These are phyloP conservation scores for Ilex aquifolium DNA, from an alignment of 257 asterid genomes.

Conservation along the genomic window DNA sequence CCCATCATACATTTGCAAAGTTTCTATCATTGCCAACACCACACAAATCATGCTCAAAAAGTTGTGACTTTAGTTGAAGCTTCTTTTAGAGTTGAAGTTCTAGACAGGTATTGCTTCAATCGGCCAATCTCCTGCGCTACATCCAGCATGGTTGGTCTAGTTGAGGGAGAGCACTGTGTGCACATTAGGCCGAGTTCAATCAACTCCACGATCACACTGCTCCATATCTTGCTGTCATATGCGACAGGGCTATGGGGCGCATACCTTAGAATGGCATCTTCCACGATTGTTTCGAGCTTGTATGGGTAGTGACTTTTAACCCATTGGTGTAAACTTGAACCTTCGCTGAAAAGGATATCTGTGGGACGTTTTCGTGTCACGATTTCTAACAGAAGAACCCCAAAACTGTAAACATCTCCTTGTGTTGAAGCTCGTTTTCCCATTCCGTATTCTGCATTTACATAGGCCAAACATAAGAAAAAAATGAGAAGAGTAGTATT, in stretches of 20 bases:
- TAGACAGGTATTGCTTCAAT: slow-evolving; percentile 49
- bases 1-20: no score
- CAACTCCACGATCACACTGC: slow-evolving; percentile 42
- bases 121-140: slow-evolving; percentile 53
- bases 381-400: slow-evolving; percentile 64
- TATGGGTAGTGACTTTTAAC: slow-evolving; percentile 58
- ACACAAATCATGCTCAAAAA: neutral
- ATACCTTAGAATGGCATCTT: slow-evolving; percentile 34
- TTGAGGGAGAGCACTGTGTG: slow-evolving; percentile 54
- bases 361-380: slow-evolving; percentile 72
- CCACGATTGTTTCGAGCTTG: slow-evolving; percentile 49
- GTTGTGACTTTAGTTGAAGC: slow-evolving; percentile 12
- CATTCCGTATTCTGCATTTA: slow-evolving; percentile 69
- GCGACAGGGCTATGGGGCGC: slow-evolving; percentile 12
- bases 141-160: slow-evolving; percentile 75
- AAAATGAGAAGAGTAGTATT: neutral
- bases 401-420: slow-evolving; percentile 77
- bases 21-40: neutral
- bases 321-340: slow-evolving; percentile 70
- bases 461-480: neutral
- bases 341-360: slow-evolving; percentile 49
- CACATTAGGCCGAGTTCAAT: slow-evolving; percentile 67
- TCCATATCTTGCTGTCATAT: slow-evolving; percentile 29
- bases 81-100: slow-evolving; percentile 33
- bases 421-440: slow-evolving; percentile 69